These are phyloP conservation scores for Microsporum audouinii DNA, from an alignment of 2,329 filamentous ascomycete genomes.

Conservation along the genomic window DNA sequence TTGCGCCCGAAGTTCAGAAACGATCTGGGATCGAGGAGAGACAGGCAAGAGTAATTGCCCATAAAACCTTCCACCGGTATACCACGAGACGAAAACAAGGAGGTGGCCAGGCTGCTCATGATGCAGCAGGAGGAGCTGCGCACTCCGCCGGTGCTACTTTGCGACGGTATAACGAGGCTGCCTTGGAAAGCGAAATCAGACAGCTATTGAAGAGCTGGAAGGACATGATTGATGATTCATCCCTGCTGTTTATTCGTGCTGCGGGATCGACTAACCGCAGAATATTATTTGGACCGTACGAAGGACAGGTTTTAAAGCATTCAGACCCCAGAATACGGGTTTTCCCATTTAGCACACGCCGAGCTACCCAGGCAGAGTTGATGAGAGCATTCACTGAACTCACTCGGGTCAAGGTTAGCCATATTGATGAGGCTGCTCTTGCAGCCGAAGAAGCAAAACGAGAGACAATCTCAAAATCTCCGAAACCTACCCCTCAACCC, in stretches of 20 bases:
- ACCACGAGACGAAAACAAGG: constrained; percentile 94
- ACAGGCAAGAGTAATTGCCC: constrained; percentile 76
- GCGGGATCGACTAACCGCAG: constrained; percentile 76
- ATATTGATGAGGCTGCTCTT: constrained; percentile 57
- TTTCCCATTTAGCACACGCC: constrained; percentile 84
- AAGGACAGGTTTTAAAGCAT: constrained; percentile 67
- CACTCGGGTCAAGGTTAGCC: constrained; percentile 74
- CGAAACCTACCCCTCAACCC: constrained; percentile 26
- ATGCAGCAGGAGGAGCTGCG: constrained; percentile 83
- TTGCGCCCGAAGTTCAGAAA: constrained; percentile 68
- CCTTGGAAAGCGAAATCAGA: constrained; percentile 77
- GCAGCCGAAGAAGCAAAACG: constrained; percentile 40
- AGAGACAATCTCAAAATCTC: constrained; percentile 30
- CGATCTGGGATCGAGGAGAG: constrained; percentile 60
- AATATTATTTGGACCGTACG: constrained; percentile 83
- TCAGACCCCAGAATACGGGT: constrained; percentile 72
- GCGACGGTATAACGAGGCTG: constrained; percentile 87
- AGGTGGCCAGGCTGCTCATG: constrained; percentile 86
- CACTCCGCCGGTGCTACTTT: constrained; percentile 87
- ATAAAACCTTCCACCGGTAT: constrained; percentile 97
- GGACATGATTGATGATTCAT: constrained; percentile 66
- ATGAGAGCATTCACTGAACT: constrained; percentile 92
- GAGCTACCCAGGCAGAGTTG: constrained; percentile 86
- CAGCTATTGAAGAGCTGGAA: constrained; percentile 76
- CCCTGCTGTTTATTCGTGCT: constrained; percentile 79